Conservation (phyloP, 2,329 filamentous ascomycete species). For the Phaeophleospora eucalypticola region DNA sequence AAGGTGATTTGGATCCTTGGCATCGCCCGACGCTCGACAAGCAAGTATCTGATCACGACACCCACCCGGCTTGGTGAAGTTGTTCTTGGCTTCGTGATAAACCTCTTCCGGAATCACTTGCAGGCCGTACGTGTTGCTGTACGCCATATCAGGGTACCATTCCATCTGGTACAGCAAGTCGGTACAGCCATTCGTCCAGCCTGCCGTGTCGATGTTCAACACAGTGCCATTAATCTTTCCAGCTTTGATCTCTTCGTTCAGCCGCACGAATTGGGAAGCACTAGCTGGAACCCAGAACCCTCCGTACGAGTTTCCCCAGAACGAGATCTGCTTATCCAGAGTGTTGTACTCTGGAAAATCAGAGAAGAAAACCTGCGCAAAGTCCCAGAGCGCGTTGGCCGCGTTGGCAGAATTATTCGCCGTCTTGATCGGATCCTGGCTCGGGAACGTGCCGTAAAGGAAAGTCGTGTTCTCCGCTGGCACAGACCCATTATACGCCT, state of each 20-base stretch:
- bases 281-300: slow-evolving; percentile 65
- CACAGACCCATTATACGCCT: slow-evolving; percentile 11
- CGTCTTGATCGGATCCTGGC: slow-evolving; percentile 11
- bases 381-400: slow-evolving; percentile 56
- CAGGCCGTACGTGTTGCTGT: slow-evolving; percentile 62
- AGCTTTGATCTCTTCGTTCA: slow-evolving; percentile 54
- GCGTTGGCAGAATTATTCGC: slow-evolving; percentile 18
- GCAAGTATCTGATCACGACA: slow-evolving; percentile 48
- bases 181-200: slow-evolving; percentile 67
- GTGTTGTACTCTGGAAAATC: slow-evolving; percentile 20
- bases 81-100: slow-evolving; percentile 31
- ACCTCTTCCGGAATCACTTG: slow-evolving; percentile 50
- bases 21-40: slow-evolving; percentile 47
- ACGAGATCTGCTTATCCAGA: slow-evolving; percentile 14
- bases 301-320: slow-evolving; percentile 27
- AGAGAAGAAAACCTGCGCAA: slow-evolving; percentile 50
- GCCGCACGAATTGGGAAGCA: slow-evolving; percentile 51
- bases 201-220: slow-evolving; percentile 57
- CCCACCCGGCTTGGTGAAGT: slow-evolving; percentile 46
- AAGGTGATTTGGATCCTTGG: slow-evolving; percentile 48
- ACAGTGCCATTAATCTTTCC: slow-evolving; percentile 36
- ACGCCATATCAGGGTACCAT: slow-evolving; percentile 53
- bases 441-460: slow-evolving; percentile 21
- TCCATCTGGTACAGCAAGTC: slow-evolving; percentile 46
- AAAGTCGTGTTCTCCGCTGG: slow-evolving; percentile 21